Base-by-base conservation (phyloP, 2,329 filamentous ascomycete genomes). In the Aspergillus sp. region DNA sequence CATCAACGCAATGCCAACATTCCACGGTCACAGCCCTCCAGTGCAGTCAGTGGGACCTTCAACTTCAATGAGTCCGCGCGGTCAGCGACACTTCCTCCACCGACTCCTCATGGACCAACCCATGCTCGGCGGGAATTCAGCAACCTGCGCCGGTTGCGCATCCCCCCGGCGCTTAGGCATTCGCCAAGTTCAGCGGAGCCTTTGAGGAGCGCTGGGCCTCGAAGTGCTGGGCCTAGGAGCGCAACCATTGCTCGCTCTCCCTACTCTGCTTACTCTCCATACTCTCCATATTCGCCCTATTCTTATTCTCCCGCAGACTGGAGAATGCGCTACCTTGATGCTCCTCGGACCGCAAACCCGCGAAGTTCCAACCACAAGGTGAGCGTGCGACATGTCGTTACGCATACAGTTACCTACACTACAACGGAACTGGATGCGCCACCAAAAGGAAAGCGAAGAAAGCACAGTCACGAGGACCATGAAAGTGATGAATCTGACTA, bases 381-480 rank as follows among this genome's bases (percentile, higher is more conserved):
- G 54, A 86, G 83, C 70, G 91, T 97, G 58, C 83, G 91, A 54
- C 92, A 97, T 74, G 91, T 97, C 4, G 90, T 97, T 53, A 97
- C 93, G n/a, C 85, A 92, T 66, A 97, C 92, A 15, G 90, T 96
- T 59, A 96, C 91, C 41, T 96, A 96, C 76, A 96, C 90, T 68
- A 77, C 80, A 53, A 72, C 89, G 71, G 82, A 70, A 60, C 90
- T 98, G 79, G 90, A 92, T 64, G 90, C 93, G 22, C 91, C 93
- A 39, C 93, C 92, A 7, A 93, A 93, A 75, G 93, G 93, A 63
- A 98, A 97, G 83, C 86, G 92, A 78, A 88, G 93, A 79, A 96
- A 91, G 80, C 58, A 62, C 17, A 58, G 57, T 37, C 57, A 61
- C 11, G 46, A 54, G 12, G 60, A 54, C 41, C 57, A 61, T 7